phyloP scores from a whole-genome alignment of 305 asterid genomes.

The Euphrasia arctica region DNA sequence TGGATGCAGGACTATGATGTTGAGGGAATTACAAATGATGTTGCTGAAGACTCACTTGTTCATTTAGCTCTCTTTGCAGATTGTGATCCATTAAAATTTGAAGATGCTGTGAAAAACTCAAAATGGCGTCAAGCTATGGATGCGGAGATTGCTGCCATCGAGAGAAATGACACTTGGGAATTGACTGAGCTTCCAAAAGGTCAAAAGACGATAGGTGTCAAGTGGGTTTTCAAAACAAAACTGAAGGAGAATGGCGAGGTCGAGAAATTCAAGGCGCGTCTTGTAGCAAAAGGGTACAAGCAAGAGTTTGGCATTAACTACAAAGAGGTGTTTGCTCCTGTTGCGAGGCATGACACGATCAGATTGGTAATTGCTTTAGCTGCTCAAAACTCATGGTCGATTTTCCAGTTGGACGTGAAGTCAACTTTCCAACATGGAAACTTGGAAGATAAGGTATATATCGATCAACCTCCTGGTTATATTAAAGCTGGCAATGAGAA shows the following conservation, averaged over 20 bases:
- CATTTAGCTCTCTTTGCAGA: constrained; percentile 12
- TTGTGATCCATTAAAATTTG: background rate
- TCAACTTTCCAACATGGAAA: background rate
- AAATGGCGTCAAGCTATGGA: background rate
- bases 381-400: background rate
- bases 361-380: too few species aligned
- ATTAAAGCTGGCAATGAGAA: too few species aligned
- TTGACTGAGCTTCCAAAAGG: too few species aligned
- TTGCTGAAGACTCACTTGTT: background rate
- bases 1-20: background rate
- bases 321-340: too few species aligned
- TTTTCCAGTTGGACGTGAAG: background rate
- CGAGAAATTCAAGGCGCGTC: too few species aligned
- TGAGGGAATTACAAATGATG: background rate
- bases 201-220: too few species aligned
- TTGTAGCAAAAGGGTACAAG: too few species aligned
- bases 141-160: background rate
- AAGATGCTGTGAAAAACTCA: background rate
- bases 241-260: too few species aligned
- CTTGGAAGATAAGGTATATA: background rate
- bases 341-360: too few species aligned
- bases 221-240: too few species aligned
- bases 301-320: too few species aligned
- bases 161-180: background rate
- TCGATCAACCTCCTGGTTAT: too few species aligned